These are phyloP conservation scores for Podaxis sp. DNA, from an alignment of 768 basidiomycete genomes.

Conservation along the genomic window DNA sequence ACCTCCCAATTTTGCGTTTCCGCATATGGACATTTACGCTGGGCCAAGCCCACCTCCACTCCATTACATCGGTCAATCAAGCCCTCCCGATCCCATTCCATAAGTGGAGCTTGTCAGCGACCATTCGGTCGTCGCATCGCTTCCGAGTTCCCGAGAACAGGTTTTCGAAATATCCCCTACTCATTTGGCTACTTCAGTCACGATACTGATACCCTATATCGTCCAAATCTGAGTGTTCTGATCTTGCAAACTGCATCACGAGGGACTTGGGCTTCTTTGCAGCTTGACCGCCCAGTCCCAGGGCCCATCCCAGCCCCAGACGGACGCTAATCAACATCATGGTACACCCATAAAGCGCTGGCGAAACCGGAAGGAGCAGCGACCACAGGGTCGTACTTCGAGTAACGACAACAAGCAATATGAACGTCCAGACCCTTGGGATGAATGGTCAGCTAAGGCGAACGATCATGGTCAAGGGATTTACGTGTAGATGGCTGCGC, in stretches of 20 bases:
- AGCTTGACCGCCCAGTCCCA: constrained; percentile 5
- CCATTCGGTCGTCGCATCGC: too few species aligned
- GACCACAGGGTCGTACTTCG: constrained; percentile 8
- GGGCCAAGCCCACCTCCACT: too few species aligned
- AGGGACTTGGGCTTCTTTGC: constrained; percentile 2
- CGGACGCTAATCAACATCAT: constrained; percentile 20
- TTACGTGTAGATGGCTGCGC: constrained; percentile 18
- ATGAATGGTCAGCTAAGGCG: neutral
- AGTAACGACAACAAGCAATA: constrained; percentile 2
- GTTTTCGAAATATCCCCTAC: too few species aligned
- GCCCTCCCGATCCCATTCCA: too few species aligned
- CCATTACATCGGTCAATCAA: too few species aligned
- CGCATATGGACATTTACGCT: too few species aligned
- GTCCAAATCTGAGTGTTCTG: neutral
- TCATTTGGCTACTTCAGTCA: neutral
- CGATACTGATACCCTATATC: neutral
- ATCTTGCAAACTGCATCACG: constrained; percentile 5
- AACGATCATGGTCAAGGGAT: neutral
- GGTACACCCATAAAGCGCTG: constrained; percentile 15
- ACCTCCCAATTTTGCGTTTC: too few species aligned
- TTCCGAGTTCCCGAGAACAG: too few species aligned
- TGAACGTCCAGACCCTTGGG: constrained; percentile 2
- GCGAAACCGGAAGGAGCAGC: constrained; percentile 12
- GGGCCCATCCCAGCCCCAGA: constrained; percentile 18
- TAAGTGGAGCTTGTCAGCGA: too few species aligned